Evolutionary conservation across 306 rosid genomes (phyloP), one percentile per base, ranked within the genome.

Genomic region (Cucurbita argyrosperma): DNA sequence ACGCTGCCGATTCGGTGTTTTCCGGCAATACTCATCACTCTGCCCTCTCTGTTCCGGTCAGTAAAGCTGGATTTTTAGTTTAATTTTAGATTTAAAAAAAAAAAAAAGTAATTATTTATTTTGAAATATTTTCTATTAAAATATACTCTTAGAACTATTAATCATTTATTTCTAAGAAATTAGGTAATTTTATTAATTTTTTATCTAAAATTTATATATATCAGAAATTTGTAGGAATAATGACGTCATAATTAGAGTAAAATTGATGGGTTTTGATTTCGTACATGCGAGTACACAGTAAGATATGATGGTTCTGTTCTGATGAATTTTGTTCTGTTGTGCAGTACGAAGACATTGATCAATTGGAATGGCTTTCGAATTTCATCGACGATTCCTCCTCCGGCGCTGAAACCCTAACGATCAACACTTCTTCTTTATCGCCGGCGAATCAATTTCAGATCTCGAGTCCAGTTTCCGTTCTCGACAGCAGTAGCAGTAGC

Each of bases 401-500:
- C 56, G 92, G 88, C 10, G 58, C 58, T 6, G 96, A 89, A 46
- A 87, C 83, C 83, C 92, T 89, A 30, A 83, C 96, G 8, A 87
- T 91, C 87, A 89, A 84, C 80, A 83, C 86, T 6, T 80, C 49
- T 15, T n/a, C 42, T 1, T 21, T 8, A 5, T 49, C 26, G 10
- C 49, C 50, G 55, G 11, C 76, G 6, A 80, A 35, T 39, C 96
- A 85, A 66, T 95, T 95, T 79, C 91, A 76, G 51, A 84, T 91
- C 58, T 83, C 96, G 39, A 91, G 97, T 80, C 97, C 97, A 0
- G 85, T 95, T 57, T 91, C 97, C 11, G 99, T 95, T 71, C 97
- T 95, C 0, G 97, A 91, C 35, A 91, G 92, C 78, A 91, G 91
- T 82, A 87, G 92, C 85, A 96, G 88, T n/a, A 94, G 96, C 82